Percentiles rank a stretch among this genome's conserved stretches.
phyloP scores from a whole-genome alignment of 805 yeast species.

The Sugiyamaella americana region DNA sequence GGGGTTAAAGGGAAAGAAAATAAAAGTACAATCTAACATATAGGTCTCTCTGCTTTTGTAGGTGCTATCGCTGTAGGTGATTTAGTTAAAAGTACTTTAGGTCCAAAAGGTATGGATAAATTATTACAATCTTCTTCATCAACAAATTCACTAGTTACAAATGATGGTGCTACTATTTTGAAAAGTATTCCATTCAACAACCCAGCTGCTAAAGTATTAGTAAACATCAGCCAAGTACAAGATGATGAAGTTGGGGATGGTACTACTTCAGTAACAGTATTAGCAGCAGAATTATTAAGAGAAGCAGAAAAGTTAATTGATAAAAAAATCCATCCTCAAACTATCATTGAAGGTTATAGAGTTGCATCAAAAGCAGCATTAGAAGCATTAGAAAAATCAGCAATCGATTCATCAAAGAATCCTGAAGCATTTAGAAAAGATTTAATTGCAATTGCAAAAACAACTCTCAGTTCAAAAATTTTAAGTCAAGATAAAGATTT shows the following conservation, averaged over 20 bases:
- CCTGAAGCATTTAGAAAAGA: conserved; percentile 62
- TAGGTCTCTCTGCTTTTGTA: conserved; percentile 87
- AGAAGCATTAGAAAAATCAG: conserved; percentile 64
- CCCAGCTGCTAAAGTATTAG: conserved; percentile 95
- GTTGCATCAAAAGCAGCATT: conserved; percentile 84
- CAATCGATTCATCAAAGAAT: conserved; percentile 65
- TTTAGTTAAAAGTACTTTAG: conserved; percentile 85
- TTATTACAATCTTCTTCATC: conserved; percentile 80
- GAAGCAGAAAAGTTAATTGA: conserved; percentile 93
- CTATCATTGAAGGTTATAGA: conserved; percentile 92
- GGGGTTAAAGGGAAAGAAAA: conserved; percentile 7
- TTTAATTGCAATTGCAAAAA: conserved; percentile 79
- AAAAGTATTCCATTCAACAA: conserved; percentile 92
- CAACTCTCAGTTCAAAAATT: conserved; percentile 90
- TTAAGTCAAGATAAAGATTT: conserved; percentile 90
- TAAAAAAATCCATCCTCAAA: conserved; percentile 93
- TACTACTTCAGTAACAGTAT: conserved; percentile 88
- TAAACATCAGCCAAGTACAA: conserved; percentile 90
- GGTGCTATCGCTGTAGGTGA: conserved; percentile 99
- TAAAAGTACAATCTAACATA: too few species aligned
- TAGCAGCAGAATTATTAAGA: conserved; percentile 91
- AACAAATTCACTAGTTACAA: conserved; percentile 75
- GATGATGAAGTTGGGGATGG: conserved; percentile 99
- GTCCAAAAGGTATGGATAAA: conserved; percentile 99
- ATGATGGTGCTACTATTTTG: conserved; percentile 96